Evolutionary conservation across 2,329 filamentous ascomycete genomes (phyloP).

Genomic region (Fusarium lateritium): DNA sequence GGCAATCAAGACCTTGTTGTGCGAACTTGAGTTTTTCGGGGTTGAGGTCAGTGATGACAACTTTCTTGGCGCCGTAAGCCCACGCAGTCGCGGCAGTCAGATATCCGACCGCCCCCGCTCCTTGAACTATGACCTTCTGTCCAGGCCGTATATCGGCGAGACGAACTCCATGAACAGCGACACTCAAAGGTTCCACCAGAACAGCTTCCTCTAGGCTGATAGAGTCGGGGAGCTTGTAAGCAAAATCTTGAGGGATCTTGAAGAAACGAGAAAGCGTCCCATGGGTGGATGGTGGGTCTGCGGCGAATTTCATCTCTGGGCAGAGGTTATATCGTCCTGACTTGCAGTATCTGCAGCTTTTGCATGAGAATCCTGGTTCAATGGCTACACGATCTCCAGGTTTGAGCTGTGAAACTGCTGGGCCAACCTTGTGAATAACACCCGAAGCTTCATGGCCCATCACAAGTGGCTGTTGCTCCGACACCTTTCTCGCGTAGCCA

Average conservation of each 20-base stretch:
- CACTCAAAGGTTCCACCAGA: slow-evolving; percentile 87
- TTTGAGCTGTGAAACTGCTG: slow-evolving; percentile 72
- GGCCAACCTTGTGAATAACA: slow-evolving; percentile 79
- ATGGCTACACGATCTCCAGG: slow-evolving; percentile 89
- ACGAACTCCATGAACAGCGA: slow-evolving; percentile 86
- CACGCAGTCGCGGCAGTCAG: slow-evolving; percentile 87
- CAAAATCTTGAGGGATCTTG: slow-evolving; percentile 86
- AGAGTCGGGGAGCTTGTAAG: slow-evolving; percentile 85
- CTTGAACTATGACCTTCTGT: slow-evolving; percentile 86
- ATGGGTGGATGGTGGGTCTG: slow-evolving; percentile 86
- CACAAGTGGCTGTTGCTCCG: slow-evolving; percentile 84
- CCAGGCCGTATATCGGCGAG: slow-evolving; percentile 81
- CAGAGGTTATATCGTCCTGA: slow-evolving; percentile 92
- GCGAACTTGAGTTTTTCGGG: slow-evolving; percentile 40
- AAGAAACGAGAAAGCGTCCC: slow-evolving; percentile 92
- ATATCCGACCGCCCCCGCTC: slow-evolving; percentile 88
- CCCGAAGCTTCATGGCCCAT: slow-evolving; percentile 80
- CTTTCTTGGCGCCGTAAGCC: slow-evolving; percentile 81
- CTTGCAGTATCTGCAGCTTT: slow-evolving; percentile 82
- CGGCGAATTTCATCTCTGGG: slow-evolving; percentile 87
- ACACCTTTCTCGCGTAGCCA: slow-evolving; percentile 83
- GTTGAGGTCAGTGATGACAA: slow-evolving; percentile 43
- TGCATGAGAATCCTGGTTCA: slow-evolving; percentile 90
- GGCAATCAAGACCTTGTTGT: slow-evolving; percentile 20
- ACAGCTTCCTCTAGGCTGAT: slow-evolving; percentile 89